Conservation (phyloP, 352 stramenopile species). For the Pythium utonaiense region DNA sequence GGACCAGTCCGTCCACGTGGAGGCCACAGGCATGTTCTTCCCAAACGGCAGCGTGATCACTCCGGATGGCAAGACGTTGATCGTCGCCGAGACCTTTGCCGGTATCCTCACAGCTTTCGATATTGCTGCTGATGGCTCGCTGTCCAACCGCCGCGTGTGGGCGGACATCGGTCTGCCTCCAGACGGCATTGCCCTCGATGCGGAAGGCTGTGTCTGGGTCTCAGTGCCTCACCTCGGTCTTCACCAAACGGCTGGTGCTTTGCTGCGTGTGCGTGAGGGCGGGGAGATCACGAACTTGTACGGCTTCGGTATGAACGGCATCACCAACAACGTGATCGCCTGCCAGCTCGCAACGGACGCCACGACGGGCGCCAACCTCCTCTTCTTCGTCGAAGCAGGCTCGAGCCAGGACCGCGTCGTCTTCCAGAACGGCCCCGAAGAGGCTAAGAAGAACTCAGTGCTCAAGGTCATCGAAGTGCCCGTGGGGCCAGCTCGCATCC, state of each 20-base stretch:
- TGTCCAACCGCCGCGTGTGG: slow-evolving; percentile 52
- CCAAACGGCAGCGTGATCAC: slow-evolving; percentile 71
- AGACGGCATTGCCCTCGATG: slow-evolving; percentile 65
- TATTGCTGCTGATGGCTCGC: slow-evolving; percentile 39
- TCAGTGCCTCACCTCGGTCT: slow-evolving; percentile 48
- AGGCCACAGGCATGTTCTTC: slow-evolving; percentile 57
- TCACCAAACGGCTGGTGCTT: slow-evolving; percentile 40
- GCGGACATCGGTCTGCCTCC: slow-evolving; percentile 40
- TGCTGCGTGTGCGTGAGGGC: slow-evolving; percentile 54
- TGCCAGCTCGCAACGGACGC: slow-evolving; percentile 58
- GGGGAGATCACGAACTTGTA: slow-evolving; percentile 48
- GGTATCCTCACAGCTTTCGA: slow-evolving; percentile 59
- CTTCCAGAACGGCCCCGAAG: slow-evolving; percentile 31
- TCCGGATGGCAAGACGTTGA: slow-evolving; percentile 65
- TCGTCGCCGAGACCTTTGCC: slow-evolving; percentile 62
- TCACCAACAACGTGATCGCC: slow-evolving; percentile 48
- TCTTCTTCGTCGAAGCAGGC: slow-evolving; percentile 58
- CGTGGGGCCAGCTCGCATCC: slow-evolving; percentile 43
- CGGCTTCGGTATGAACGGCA: slow-evolving; percentile 58
- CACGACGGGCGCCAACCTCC: slow-evolving; percentile 34
- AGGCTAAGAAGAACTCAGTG: slow-evolving; percentile 32
- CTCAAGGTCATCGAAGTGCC: slow-evolving; percentile 49
- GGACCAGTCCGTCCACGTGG: slow-evolving; percentile 43
- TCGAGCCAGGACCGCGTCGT: slow-evolving; percentile 39
- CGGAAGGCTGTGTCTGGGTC: slow-evolving; percentile 62